Conservation (phyloP, 2,329 filamentous ascomycete species). For the Bipolaris gigantea region DNA sequence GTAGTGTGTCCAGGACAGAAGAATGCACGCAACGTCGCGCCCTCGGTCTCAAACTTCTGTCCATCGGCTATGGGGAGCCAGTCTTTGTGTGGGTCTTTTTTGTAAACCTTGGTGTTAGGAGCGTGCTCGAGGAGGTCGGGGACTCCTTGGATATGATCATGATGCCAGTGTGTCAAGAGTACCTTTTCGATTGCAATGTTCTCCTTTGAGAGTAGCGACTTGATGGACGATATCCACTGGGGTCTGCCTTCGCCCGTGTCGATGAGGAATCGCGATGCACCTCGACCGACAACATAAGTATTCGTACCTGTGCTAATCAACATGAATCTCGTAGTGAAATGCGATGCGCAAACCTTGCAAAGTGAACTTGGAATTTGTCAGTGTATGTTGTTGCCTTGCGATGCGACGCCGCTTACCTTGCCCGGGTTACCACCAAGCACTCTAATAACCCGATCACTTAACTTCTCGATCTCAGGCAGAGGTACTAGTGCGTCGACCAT, state of each 20-base stretch:
- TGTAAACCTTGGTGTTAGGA: constrained; percentile 67
- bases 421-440: constrained; percentile 89
- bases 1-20: constrained; percentile 74
- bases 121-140: constrained; percentile 65
- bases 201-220: constrained; percentile 66
- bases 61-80: constrained; percentile 61
- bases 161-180: constrained; percentile 90
- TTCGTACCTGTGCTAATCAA: constrained; percentile 70
- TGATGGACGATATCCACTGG: constrained; percentile 70
- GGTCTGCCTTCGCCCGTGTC: constrained; percentile 85
- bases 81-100: constrained; percentile 58
- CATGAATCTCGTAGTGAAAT: not conserved
- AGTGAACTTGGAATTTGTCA: constrained; percentile 54
- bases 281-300: constrained; percentile 87
- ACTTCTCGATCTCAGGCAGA: constrained; percentile 73
- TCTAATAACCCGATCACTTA: constrained; percentile 77
- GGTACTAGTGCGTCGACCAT: constrained; percentile 66
- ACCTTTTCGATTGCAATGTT: constrained; percentile 68
- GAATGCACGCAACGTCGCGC: constrained; percentile 67
- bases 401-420: constrained; percentile 59
- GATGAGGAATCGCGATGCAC: constrained; percentile 72
- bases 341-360: constrained; percentile 57
- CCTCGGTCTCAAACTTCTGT: constrained; percentile 59
- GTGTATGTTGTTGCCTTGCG: not conserved
- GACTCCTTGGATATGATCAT: constrained; percentile 80